Evolutionary conservation across 768 basidiomycete species (phyloP).

Genomic region (Hygrophorus russula): DNA sequence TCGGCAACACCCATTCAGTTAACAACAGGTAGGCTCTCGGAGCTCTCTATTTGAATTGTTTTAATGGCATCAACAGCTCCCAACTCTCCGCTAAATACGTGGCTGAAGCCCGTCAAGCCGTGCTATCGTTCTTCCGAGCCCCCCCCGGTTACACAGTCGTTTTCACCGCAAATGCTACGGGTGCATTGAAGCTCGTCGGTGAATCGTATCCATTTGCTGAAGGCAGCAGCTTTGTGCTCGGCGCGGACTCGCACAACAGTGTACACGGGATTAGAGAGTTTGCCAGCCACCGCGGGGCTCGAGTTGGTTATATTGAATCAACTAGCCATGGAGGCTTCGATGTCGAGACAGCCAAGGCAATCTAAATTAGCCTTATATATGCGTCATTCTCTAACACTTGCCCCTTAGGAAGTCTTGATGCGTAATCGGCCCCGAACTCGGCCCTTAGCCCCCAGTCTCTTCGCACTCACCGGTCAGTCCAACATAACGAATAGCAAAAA

Average conservation of each 20-base stretch:
- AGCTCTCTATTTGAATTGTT: constrained; percentile 1
- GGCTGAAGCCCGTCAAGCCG: constrained; percentile 57
- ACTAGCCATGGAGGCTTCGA: constrained; percentile 58
- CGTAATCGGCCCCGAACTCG: constrained; percentile 34
- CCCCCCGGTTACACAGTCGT: constrained; percentile 69
- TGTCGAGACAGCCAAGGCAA: constrained; percentile 46
- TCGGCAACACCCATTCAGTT: constrained; percentile 81
- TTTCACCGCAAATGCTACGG: constrained; percentile 74
- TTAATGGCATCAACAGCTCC: constrained; percentile 34
- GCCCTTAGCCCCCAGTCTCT: constrained; percentile 43
- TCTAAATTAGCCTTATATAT: constrained; percentile 10
- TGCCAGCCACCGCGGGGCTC: constrained; percentile 42
- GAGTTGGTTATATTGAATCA: constrained; percentile 54
- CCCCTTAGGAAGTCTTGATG: constrained; percentile 39
- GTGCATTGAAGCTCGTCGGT: constrained; percentile 71
- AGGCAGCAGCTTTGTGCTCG: constrained; percentile 53
- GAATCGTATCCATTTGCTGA: constrained; percentile 65
- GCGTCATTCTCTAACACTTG: constrained; percentile 18
- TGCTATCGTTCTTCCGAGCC: constrained; percentile 70
- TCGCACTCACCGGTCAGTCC: constrained; percentile 71
- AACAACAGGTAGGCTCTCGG: constrained; percentile 53
- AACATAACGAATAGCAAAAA: constrained; percentile 74
- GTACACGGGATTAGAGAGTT: constrained; percentile 75
- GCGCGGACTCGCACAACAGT: constrained; percentile 75
- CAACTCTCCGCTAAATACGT: constrained; percentile 55